Evolutionary conservation across 2,329 filamentous ascomycete species (phyloP).

Genomic region (Aspergillus latus): DNA sequence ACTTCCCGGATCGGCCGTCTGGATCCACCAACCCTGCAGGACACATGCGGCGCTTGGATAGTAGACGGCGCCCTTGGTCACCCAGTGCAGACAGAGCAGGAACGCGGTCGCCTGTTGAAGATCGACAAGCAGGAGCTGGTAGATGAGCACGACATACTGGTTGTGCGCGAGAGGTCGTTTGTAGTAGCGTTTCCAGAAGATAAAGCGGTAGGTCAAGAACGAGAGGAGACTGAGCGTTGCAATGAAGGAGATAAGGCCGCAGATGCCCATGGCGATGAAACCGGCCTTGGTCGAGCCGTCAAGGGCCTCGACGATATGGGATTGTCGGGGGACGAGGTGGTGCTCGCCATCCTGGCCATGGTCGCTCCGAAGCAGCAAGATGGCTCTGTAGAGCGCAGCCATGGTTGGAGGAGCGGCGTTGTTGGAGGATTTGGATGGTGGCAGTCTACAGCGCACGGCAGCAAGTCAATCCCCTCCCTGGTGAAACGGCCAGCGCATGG

Average conservation of each 20-base stretch:
- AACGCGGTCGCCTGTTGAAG: conserved; percentile 52
- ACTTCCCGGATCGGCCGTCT: conserved; percentile 52
- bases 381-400: not conserved
- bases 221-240: conserved; percentile 33
- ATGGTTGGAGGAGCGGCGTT: not conserved
- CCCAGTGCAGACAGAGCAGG: conserved; percentile 48
- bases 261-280: conserved; percentile 48
- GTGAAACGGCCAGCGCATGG: too few relatives aligned
- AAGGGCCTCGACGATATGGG: conserved; percentile 12
- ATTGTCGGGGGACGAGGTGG: not conserved
- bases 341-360: not conserved
- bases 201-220: conserved; percentile 51
- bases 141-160: conserved; percentile 54
- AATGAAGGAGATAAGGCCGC: conserved; percentile 45
- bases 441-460: too few relatives aligned
- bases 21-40: conserved; percentile 53
- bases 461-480: too few relatives aligned
- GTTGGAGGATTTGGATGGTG: too few relatives aligned
- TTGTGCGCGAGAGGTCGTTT: conserved; percentile 51
- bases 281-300: conserved; percentile 37
- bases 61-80: conserved; percentile 42
- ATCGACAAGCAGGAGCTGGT: conserved; percentile 53
- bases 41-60: conserved; percentile 48
- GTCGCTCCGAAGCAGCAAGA: not conserved
- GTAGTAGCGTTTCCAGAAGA: conserved; percentile 51